phyloP scores from a whole-genome alignment of 108 stramenopile species.

The Tribonema minus region DNA sequence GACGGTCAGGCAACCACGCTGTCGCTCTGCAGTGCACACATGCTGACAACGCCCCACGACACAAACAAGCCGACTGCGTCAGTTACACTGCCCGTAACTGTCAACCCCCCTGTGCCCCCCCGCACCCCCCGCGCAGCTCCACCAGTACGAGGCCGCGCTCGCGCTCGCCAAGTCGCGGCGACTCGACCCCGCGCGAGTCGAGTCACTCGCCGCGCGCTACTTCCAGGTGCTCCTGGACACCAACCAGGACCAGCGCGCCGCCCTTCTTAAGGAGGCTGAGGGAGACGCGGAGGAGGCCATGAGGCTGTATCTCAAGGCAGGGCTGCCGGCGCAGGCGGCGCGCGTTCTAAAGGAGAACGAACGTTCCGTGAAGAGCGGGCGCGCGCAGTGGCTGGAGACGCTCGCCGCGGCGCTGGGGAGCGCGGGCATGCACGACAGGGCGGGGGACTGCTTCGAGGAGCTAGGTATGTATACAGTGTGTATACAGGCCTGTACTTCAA shows the following conservation, averaged over 20 bases:
- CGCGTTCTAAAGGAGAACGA: constrained; percentile 48
- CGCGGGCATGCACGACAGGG: constrained; percentile 56
- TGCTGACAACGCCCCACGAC: too few relatives aligned
- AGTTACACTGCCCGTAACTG: too few relatives aligned
- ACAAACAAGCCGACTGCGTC: too few relatives aligned
- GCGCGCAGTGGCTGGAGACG: constrained; percentile 51
- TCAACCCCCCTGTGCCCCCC: too few relatives aligned
- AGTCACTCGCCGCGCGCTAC: constrained; percentile 46
- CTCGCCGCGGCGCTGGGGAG: constrained; percentile 54
- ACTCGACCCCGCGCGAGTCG: constrained; percentile 46
- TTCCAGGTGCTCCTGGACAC: constrained; percentile 57
- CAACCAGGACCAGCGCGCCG: constrained; percentile 60
- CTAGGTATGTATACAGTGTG: too few relatives aligned
- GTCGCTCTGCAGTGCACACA: too few relatives aligned
- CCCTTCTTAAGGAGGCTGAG: constrained; percentile 51
- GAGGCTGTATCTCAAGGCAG: constrained; percentile 59
- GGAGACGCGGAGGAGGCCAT: constrained; percentile 57
- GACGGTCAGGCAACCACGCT: too few relatives aligned
- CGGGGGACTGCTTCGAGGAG: constrained; percentile 62
- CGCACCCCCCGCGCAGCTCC: constrained; percentile 59
- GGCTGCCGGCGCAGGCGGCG: constrained; percentile 57
- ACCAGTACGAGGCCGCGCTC: constrained; percentile 59
- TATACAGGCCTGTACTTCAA: too few relatives aligned
- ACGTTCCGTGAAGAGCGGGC: constrained; percentile 35
- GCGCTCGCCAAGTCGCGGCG: constrained; percentile 48